Evolutionary conservation across 345 rosid genomes (phyloP).

Genomic region (Gossypium longicalyx): DNA sequence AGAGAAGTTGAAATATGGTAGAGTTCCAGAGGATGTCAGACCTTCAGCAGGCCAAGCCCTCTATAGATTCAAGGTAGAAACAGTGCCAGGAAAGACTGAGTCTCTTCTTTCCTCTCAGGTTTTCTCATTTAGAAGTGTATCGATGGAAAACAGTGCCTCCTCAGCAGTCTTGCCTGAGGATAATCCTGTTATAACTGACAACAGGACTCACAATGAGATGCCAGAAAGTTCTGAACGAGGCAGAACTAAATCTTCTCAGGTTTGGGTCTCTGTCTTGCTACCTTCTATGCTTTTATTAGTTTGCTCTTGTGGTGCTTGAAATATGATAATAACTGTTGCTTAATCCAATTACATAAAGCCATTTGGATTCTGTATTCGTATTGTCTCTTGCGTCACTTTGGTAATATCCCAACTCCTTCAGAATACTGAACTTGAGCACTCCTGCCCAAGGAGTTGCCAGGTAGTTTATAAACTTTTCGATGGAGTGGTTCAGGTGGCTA

Average conservation of each 20-base stretch:
- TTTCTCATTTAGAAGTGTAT: conserved; percentile 77
- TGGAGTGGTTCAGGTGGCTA: background rate
- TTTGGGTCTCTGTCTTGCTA: conserved; percentile 24
- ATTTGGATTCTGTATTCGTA: background rate
- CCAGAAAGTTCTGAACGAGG: conserved; percentile 53
- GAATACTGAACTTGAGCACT: background rate
- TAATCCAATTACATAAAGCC: background rate
- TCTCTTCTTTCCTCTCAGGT: conserved; percentile 84
- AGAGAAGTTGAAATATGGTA: conserved; percentile 86
- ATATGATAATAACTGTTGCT: background rate
- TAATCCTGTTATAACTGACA: conserved; percentile 25
- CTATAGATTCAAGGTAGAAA: conserved; percentile 83
- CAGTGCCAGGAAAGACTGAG: conserved; percentile 51
- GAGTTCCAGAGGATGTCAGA: conserved; percentile 86
- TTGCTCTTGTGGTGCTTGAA: background rate
- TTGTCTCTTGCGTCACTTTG: background rate
- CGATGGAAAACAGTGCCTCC: conserved; percentile 45
- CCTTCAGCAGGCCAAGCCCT: conserved; percentile 91
- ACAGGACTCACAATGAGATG: conserved; percentile 21
- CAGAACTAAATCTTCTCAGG: conserved; percentile 55
- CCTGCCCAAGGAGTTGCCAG: background rate
- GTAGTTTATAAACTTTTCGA: background rate
- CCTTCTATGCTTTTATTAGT: background rate
- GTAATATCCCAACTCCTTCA: background rate
- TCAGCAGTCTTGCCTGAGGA: conserved; percentile 29